Percentiles rank a stretch among this genome's conserved stretches.
Evolutionary conservation across 2,329 filamentous ascomycete species (phyloP).

Genomic region (Hyphodiscus sp.): DNA sequence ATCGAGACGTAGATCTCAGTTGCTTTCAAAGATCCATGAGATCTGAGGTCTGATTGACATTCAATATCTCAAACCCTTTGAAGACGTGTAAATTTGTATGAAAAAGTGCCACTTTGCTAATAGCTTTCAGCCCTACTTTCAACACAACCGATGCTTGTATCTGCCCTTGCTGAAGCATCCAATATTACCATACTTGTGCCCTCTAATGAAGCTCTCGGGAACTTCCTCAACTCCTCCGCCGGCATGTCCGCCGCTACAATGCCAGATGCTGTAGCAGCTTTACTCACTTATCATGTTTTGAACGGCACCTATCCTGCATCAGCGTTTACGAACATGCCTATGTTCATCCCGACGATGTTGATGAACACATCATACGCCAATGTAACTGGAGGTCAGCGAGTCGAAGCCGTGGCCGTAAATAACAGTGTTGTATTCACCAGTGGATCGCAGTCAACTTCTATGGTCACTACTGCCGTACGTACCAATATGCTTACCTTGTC

Average conservation of each 20-base stretch:
- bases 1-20: too few relatives aligned
- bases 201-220: conserved; percentile 26
- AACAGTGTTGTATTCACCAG: background rate
- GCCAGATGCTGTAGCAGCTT: conserved; percentile 10
- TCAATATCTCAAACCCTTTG: too few relatives aligned
- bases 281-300: conserved; percentile 16
- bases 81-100: too few relatives aligned
- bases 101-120: too few relatives aligned
- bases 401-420: conserved; percentile 7
- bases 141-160: conserved; percentile 1
- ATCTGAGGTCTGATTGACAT: too few relatives aligned
- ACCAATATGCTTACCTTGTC: background rate
- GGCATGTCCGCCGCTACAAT: conserved; percentile 13
- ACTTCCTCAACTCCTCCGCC: conserved; percentile 19
- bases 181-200: conserved; percentile 46
- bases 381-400: conserved; percentile 17
- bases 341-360: conserved; percentile 15
- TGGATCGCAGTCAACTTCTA: conserved; percentile 8
- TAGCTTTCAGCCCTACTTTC: too few relatives aligned
- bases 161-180: conserved; percentile 18
- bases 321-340: conserved; percentile 7
- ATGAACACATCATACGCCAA: conserved; percentile 13
- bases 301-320: conserved; percentile 13
- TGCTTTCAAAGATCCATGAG: too few relatives aligned
- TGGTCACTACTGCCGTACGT: conserved; percentile 13